A percentile compares a stretch with the other conserved stretches of the same genome.
phyloP scores from a whole-genome alignment of 768 basidiomycete species.

The Hirschioporus abietinus region DNA sequence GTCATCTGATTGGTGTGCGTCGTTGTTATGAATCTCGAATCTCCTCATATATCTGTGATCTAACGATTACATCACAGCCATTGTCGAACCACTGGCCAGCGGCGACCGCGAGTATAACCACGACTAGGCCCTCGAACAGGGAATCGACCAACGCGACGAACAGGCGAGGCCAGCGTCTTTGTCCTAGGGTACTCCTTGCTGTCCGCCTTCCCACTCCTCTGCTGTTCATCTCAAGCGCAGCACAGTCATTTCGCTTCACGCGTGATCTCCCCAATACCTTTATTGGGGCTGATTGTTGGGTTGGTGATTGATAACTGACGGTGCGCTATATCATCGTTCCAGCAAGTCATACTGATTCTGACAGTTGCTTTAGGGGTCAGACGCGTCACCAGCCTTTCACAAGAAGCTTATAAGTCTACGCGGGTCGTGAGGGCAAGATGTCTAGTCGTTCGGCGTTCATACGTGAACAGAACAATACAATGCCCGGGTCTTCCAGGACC shows the following conservation, averaged over 20 bases:
- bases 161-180: neutral
- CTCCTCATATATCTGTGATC: neutral
- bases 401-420: neutral
- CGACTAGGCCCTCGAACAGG: neutral
- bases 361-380: neutral
- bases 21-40: neutral
- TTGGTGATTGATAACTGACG: neutral
- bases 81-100: too few relatives aligned
- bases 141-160: neutral
- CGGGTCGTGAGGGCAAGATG: neutral
- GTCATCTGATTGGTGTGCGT: neutral
- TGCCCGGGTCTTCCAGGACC: conserved; percentile 32
- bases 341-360: neutral
- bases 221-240: neutral
- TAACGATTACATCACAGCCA: neutral
- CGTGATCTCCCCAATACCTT: neutral
- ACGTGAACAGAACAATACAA: conserved; percentile 10
- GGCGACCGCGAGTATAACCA: neutral
- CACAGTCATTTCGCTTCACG: neutral
- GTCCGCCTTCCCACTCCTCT: neutral
- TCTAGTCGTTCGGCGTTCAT: neutral
- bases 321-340: neutral
- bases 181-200: neutral
- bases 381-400: neutral
- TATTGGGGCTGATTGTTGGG: neutral